Evolutionary conservation across 257 asterid genomes (phyloP), one percentile per base, ranked within the genome.

Genomic region (Datura wrightii): DNA sequence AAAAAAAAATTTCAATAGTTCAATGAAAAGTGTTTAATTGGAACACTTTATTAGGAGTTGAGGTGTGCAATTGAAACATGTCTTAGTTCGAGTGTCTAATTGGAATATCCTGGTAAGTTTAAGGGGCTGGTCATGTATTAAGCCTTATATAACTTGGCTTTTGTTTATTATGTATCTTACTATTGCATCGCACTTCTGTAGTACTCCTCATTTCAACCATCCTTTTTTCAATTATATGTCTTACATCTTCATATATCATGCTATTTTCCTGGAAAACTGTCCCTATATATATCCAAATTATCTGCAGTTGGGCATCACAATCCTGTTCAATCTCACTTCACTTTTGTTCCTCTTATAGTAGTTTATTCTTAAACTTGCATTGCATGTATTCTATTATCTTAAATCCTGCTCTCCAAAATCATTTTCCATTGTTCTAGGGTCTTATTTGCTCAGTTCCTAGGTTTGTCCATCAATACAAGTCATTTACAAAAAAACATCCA

Each of bases 361-460:
- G 72, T 11, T 65, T 36, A 34, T 34, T 65, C n/a, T 65, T 65
- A 34, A 0, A 65, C 46, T 65, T 65, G 72, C n/a, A 11, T 10
- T 11, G 10, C 46, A 36, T 34, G 19, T 65, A 13, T 65, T 34
- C 44, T 31, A 63, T 63, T 60, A 66, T 66, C 24, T 66, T 66
- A 66, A 37, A 66, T 37, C 24, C 1, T 66, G 24, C 19, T 66
- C 76, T 6, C 48, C 76, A 37, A 15, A 66, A 37, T 36, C 24
- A 5, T 66, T 66, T 66, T 66, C 48, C 50, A 66, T 66, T 36
- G 24, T 66, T 66, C 76, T 37, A 37, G 76, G 76, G 48, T 37
- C 37, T 58, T 66, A 37, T 65, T 65, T 5, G 31, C 24, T 66
- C 10, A 1, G 24, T 66, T 14, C 76, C 24, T 66, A 8, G 19